Percentiles rank a stretch among this genome's conserved stretches.
Evolutionary conservation across 441 rosid genomes (phyloP).

Genomic region (Oxalis stricta): DNA sequence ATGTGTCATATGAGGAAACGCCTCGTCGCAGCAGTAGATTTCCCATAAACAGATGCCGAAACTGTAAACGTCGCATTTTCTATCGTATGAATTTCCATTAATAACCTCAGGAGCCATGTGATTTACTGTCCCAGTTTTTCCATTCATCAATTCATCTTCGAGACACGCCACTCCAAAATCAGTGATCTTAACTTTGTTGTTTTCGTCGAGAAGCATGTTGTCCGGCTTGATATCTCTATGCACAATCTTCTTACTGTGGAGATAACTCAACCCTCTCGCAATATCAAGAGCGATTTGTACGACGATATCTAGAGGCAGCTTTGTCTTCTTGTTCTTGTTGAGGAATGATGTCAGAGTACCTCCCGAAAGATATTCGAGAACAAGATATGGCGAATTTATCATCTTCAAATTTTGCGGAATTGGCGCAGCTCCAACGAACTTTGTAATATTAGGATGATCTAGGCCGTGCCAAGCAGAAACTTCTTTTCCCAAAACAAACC

Average conservation of each 20-base stretch:
- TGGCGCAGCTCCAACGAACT: slow-evolving; percentile 62
- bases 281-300: slow-evolving; percentile 87
- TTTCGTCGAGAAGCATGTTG: slow-evolving; percentile 83
- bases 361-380: slow-evolving; percentile 89
- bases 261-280: slow-evolving; percentile 95
- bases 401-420: slow-evolving; percentile 64
- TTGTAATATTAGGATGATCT: slow-evolving; percentile 90
- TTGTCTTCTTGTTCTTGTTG: slow-evolving; percentile 74
- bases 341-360: slow-evolving; percentile 72
- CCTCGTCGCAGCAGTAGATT: slow-evolving; percentile 97
- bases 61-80: slow-evolving; percentile 94
- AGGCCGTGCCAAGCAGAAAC: slow-evolving; percentile 97
- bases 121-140: slow-evolving; percentile 93
- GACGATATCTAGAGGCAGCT: slow-evolving; percentile 81
- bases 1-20: slow-evolving; percentile 86
- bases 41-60: slow-evolving; percentile 96
- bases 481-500: no score
- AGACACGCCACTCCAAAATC: slow-evolving; percentile 95
- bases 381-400: slow-evolving; percentile 78
- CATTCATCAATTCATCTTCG: slow-evolving; percentile 97
- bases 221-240: slow-evolving; percentile 97
- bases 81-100: slow-evolving; percentile 77
- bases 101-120: slow-evolving; percentile 99
- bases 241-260: slow-evolving; percentile 84
- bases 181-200: slow-evolving; percentile 77